phyloP scores from a whole-genome alignment of 2,329 filamentous ascomycete genomes.

The Aspergillus hortae region DNA sequence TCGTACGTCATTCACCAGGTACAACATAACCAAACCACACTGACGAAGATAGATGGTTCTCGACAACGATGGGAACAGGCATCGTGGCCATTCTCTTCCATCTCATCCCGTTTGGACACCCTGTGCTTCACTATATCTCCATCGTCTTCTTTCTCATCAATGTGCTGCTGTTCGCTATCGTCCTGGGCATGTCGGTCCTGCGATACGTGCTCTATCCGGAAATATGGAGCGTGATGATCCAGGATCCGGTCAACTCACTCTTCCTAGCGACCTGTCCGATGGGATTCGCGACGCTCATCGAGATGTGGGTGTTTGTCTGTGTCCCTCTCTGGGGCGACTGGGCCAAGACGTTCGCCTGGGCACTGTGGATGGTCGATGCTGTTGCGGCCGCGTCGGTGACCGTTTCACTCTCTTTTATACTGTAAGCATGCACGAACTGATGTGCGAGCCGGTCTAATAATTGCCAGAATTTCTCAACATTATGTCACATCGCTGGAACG shows the following conservation, averaged over 20 bases:
- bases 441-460: conserved; percentile 21
- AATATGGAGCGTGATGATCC: conserved; percentile 62
- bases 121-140: conserved; percentile 58
- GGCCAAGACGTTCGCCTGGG: conserved; percentile 47
- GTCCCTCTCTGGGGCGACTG: conserved; percentile 54
- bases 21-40: background rate
- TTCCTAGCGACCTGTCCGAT: conserved; percentile 65
- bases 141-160: conserved; percentile 62
- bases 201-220: conserved; percentile 61
- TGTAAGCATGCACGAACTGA: conserved; percentile 38
- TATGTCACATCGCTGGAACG: conserved; percentile 43
- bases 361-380: conserved; percentile 50
- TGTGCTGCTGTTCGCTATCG: conserved; percentile 54
- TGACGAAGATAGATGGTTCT: conserved; percentile 49
- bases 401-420: conserved; percentile 52
- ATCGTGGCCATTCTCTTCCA: conserved; percentile 62
- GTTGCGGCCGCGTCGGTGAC: conserved; percentile 42
- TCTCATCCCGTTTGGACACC: conserved; percentile 58
- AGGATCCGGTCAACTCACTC: conserved; percentile 60
- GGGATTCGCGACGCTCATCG: conserved; percentile 62
- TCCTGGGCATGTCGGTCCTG: conserved; percentile 53
- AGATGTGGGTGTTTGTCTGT: conserved; percentile 58
- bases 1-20: conserved; percentile 41
- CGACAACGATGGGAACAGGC: conserved; percentile 64
- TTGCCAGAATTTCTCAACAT: conserved; percentile 32